These are phyloP conservation scores for Leishmania martiniquensis DNA, from an alignment of 208 protist genomes.

Conservation along the genomic window DNA sequence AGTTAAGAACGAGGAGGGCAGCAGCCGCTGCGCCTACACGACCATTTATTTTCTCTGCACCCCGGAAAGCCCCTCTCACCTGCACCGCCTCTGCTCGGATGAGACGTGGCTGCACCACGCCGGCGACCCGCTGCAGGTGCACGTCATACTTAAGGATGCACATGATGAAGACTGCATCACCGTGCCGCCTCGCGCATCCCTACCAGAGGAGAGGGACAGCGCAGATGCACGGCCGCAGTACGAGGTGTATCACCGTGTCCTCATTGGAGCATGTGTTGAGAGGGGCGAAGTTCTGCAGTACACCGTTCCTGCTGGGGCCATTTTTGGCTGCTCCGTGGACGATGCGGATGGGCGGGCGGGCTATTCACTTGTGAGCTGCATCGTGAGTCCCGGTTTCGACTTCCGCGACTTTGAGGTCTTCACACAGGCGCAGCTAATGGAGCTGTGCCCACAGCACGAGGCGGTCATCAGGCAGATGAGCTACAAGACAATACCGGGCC, in stretches of 20 bases:
- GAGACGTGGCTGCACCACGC: slow-evolving; percentile 59
- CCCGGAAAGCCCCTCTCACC: slow-evolving; percentile 48
- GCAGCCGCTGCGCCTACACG: slow-evolving; percentile 33
- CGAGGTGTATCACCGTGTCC: slow-evolving; percentile 32
- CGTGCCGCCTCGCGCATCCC: slow-evolving; percentile 8
- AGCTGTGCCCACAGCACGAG: slow-evolving; percentile 48
- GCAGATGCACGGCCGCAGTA: slow-evolving; percentile 12
- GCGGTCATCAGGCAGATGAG: slow-evolving; percentile 47
- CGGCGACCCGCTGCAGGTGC: slow-evolving; percentile 47
- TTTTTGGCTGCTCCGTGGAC: slow-evolving; percentile 49
- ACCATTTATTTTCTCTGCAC: slow-evolving; percentile 65
- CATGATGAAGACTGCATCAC: slow-evolving; percentile 30
- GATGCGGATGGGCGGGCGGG: slow-evolving; percentile 19
- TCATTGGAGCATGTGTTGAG: slow-evolving; percentile 33
- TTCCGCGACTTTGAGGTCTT: slow-evolving; percentile 58
- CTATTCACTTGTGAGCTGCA: slow-evolving; percentile 58
- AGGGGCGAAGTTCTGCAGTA: slow-evolving; percentile 50
- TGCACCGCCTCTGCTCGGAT: slow-evolving; percentile 55
- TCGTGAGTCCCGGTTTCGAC: slow-evolving; percentile 51
- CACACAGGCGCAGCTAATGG: slow-evolving; percentile 49
- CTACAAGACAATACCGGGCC: slow-evolving; percentile 43
- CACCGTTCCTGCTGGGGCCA: slow-evolving; percentile 44
- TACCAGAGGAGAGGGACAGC: background rate
- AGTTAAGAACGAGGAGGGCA: slow-evolving; percentile 28
- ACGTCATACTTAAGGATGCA: slow-evolving; percentile 33